Evolutionary conservation across 2,329 filamentous ascomycete genomes (phyloP).

Genomic region (Emericellopsis cladophorae): DNA sequence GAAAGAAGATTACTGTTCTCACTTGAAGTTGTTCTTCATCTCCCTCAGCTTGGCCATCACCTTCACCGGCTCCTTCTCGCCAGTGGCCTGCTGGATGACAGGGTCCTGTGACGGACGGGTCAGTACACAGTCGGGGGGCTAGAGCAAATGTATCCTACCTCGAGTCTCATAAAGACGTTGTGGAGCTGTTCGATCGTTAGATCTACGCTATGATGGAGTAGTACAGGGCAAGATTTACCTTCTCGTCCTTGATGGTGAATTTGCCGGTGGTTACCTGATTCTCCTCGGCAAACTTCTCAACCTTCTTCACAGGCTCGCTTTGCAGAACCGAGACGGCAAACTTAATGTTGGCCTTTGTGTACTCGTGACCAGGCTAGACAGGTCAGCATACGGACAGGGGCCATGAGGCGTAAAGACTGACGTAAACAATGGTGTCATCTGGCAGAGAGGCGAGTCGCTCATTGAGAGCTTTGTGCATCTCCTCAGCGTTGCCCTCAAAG

Average conservation of each 20-base stretch:
- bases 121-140: neutral
- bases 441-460: conserved; percentile 69
- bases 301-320: conserved; percentile 61
- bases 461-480: conserved; percentile 93
- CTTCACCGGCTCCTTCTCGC: conserved; percentile 64
- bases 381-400: neutral
- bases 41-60: conserved; percentile 80
- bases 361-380: conserved; percentile 78
- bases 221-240: conserved; percentile 42
- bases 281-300: conserved; percentile 62
- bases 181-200: conserved; percentile 46
- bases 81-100: conserved; percentile 70
- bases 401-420: conserved; percentile 27
- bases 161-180: conserved; percentile 91
- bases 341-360: conserved; percentile 92
- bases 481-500: conserved; percentile 78
- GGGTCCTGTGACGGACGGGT: conserved; percentile 46
- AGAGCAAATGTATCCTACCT: conserved; percentile 35
- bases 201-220: neutral
- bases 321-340: conserved; percentile 70
- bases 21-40: conserved; percentile 74
- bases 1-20: conserved; percentile 15
- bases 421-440: conserved; percentile 84
- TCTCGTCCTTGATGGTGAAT: conserved; percentile 95
- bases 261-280: conserved; percentile 87